These are phyloP conservation scores for Tuber borchii DNA, from an alignment of 495 filamentous ascomycete genomes.

Conservation along the genomic window DNA sequence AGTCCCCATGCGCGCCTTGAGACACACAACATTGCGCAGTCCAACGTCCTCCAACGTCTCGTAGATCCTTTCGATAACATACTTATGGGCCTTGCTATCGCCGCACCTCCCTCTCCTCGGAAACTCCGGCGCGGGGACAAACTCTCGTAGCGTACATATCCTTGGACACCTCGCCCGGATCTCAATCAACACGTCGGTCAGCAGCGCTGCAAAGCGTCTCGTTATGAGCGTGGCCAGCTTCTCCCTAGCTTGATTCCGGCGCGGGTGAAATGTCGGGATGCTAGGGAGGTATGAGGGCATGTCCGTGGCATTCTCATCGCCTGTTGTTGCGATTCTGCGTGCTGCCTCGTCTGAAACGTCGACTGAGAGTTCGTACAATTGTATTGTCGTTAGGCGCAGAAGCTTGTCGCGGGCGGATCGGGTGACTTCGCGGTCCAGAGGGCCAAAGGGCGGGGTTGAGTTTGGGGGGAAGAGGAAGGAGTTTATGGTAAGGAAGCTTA, in stretches of 20 bases:
- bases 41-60: slow-evolving; percentile 9
- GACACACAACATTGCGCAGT: not conserved
- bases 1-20: slow-evolving; percentile 7
- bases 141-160: slow-evolving; percentile 1
- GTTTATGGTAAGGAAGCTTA: slow-evolving; percentile 3
- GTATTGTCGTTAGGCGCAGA: not conserved
- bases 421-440: not conserved
- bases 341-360: slow-evolving; percentile 15
- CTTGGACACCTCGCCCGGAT: slow-evolving; percentile 8
- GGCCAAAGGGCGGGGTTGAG: not conserved
- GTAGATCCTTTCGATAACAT: slow-evolving; percentile 9
- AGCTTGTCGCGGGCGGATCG: not conserved
- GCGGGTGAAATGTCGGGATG: not conserved
- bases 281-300: not conserved
- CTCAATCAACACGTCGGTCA: not conserved
- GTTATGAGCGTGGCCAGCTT: not conserved
- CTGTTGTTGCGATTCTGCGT: not conserved
- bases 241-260: slow-evolving; percentile 10
- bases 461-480: not conserved
- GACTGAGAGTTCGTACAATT: slow-evolving; percentile 8
- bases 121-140: not conserved
- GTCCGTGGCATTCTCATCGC: not conserved
- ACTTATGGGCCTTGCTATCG: not conserved
- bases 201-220: slow-evolving; percentile 4
- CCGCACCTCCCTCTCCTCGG: too few relatives aligned